Percentiles rank a stretch among this genome's conserved stretches.
These are phyloP conservation scores for Penicillium mononematosum DNA, from an alignment of 495 filamentous ascomycete genomes.

Conservation along the genomic window DNA sequence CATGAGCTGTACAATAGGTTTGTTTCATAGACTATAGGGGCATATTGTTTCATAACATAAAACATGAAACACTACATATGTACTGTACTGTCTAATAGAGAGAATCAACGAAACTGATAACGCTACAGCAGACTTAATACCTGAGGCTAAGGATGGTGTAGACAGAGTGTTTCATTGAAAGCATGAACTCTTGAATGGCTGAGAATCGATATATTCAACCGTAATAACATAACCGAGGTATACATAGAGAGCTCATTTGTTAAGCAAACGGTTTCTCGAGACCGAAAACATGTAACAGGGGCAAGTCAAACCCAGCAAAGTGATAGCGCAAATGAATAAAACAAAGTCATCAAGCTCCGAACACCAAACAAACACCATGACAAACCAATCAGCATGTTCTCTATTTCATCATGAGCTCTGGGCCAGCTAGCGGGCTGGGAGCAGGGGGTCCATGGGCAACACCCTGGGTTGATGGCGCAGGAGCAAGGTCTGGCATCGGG, in stretches of 20 bases:
- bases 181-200: neutral
- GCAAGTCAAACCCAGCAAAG: constrained; percentile 3
- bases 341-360: neutral
- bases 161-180: neutral
- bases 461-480: constrained; percentile 25
- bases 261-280: constrained; percentile 1
- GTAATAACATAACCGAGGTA: constrained; percentile 1
- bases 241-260: constrained; percentile 8
- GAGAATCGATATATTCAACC: neutral
- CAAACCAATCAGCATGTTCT: constrained; percentile 5
- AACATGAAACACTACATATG: too few species aligned
- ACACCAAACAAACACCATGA: constrained; percentile 6
- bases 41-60: neutral
- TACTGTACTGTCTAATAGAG: neutral
- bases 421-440: constrained; percentile 30
- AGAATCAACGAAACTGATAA: neutral
- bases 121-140: neutral
- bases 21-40: neutral
- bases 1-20: neutral
- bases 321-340: constrained; percentile 3
- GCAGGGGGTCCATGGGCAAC: constrained; percentile 27
- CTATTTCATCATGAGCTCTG: constrained; percentile 35
- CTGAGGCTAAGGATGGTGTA: neutral
- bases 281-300: neutral
- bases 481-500: constrained; percentile 33